Evolutionary conservation across 129 eudicot genomes (phyloP).

Genomic region (Kitagawia praeruptora): DNA sequence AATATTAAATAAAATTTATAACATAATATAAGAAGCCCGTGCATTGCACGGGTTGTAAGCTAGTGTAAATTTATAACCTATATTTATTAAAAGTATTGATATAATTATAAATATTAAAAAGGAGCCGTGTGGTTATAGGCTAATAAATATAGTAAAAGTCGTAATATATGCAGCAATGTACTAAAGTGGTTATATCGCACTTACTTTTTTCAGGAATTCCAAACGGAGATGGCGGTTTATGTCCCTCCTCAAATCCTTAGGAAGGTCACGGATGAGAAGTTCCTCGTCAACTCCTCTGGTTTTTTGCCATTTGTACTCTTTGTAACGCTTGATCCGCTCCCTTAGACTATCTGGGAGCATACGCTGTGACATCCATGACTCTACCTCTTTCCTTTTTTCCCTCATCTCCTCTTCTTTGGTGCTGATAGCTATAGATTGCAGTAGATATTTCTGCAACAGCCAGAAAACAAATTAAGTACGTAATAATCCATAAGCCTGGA

Average conservation of each 20-base stretch:
- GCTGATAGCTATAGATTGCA: slow-evolving; percentile 42
- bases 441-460: slow-evolving; percentile 64
- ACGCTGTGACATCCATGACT: slow-evolving; percentile 92
- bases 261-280: slow-evolving; percentile 49
- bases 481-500: not conserved
- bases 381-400: slow-evolving; percentile 67
- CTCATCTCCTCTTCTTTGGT: slow-evolving; percentile 68
- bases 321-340: slow-evolving; percentile 58
- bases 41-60: no score
- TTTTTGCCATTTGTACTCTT: slow-evolving; percentile 85
- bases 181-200: no score
- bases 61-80: no score
- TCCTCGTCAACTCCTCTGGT: slow-evolving; percentile 87
- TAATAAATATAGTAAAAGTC: no score
- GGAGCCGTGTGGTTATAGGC: no score
- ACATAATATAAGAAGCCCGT: no score
- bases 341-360: slow-evolving; percentile 68
- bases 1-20: no score
- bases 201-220: slow-evolving; percentile 58
- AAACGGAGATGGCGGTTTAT: slow-evolving; percentile 78
- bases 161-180: no score
- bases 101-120: no score
- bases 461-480: not conserved
- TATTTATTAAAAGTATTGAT: no score
- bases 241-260: slow-evolving; percentile 77